Evolutionary conservation across 2,329 filamentous ascomycete genomes (phyloP), one percentile per base, ranked within the genome.

Genomic region (Aurifilum marmelostoma): DNA sequence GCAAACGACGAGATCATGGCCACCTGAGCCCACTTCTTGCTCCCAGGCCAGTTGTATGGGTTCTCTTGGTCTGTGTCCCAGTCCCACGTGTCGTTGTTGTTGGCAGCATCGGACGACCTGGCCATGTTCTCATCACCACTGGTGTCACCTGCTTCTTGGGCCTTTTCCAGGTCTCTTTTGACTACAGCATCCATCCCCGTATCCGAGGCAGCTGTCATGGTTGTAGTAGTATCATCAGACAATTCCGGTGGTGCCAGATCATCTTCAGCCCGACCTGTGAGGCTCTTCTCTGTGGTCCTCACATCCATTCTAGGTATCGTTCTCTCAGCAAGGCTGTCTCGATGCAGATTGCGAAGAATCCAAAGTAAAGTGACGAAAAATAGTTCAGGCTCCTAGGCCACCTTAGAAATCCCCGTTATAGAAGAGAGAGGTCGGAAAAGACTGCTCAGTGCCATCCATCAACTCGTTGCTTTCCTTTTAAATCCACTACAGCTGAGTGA

Each of bases 21-120:
- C 2, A 81, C 79, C 72, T 80, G 80, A 34, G 80, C 34, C 54
- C 76, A 74, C 73, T 85, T 83, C 67, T 77, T 81, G 73, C 75
- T 74, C 1, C 73, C 68, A 0, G 83, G 75, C 85, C 85, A 88
- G 73, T 87, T 87, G 70, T 79, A 80, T 0, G 84, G 84, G 69
- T 87, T 87, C n/a, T 79, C 74, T 0, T 78, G 75, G 54, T 83
- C 83, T 0, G 73, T 72, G 1, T 78, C 74, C 81, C 82, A 83
- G 66, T 77, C 69, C 71, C 71, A 72, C 6, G 41, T 21, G 14
- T 27, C 6, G 9, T 52, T 47, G 37, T 34, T 11, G 37, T 69
- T 47, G 34, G 39, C 5, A 29, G 63, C 47, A 32, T 24, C 12
- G 6, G 18, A 32, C 8, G 68, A 47, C 18, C n/a, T 37, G 5